These are phyloP conservation scores for Candida alai DNA, from an alignment of 805 yeast genomes.

Conservation along the genomic window DNA sequence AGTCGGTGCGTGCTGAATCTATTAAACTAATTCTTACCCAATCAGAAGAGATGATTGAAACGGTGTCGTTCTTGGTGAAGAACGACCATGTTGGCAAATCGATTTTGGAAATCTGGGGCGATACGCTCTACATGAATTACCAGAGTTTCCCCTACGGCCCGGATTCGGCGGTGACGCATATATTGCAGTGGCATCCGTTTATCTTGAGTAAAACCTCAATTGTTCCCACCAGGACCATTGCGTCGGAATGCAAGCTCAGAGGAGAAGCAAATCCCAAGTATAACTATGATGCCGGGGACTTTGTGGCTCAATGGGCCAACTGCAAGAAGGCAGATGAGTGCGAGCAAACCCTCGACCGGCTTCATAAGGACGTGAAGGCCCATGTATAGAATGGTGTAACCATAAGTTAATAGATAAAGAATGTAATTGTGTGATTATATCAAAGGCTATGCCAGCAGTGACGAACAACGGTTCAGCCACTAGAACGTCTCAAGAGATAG, in stretches of 20 bases:
- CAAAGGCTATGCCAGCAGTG: no score
- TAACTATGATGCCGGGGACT: conserved; percentile 61
- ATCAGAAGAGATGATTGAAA: conserved; percentile 56
- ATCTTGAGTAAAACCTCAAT: conserved; percentile 69
- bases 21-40: conserved; percentile 68
- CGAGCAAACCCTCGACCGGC: conserved; percentile 41
- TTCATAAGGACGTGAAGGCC: conserved; percentile 12
- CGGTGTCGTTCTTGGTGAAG: conserved; percentile 67
- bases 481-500: conserved; percentile 10
- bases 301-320: conserved; percentile 58
- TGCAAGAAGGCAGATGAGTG: conserved; percentile 53
- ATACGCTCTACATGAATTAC: conserved; percentile 66
- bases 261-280: conserved; percentile 23
- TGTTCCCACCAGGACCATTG: conserved; percentile 49
- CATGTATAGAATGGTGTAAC: no score
- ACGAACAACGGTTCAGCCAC: conserved; percentile 1
- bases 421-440: no score
- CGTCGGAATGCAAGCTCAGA: conserved; percentile 28
- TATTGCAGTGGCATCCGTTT: conserved; percentile 93
- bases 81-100: conserved; percentile 65
- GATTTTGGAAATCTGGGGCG: conserved; percentile 76
- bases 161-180: conserved; percentile 74
- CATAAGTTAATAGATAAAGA: conserved; percentile 5
- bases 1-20: conserved; percentile 50
- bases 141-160: conserved; percentile 56